A percentile compares a stretch with the other conserved stretches of the same genome.
These are phyloP conservation scores for Colletotrichum neosansevieriae DNA, from an alignment of 2,329 filamentous ascomycete genomes.

Conservation along the genomic window DNA sequence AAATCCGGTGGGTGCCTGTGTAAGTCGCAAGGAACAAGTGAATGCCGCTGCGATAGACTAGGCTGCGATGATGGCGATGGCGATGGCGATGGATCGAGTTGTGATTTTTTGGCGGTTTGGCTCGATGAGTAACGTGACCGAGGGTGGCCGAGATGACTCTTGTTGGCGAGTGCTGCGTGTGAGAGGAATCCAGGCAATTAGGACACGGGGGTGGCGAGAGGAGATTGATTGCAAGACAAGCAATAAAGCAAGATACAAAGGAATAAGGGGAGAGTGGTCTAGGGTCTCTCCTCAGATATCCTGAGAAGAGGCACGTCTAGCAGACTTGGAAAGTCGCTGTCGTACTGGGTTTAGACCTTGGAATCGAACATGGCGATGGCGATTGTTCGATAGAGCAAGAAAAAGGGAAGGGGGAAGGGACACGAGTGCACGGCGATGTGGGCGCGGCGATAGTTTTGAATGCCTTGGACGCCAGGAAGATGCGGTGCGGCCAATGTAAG, in stretches of 20 bases:
- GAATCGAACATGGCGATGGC: conserved; percentile 66
- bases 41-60: conserved; percentile 59
- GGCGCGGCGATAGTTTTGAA: conserved; percentile 52
- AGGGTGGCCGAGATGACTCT: conserved; percentile 36
- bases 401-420: conserved; percentile 52
- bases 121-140: conserved; percentile 39
- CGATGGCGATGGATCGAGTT: conserved; percentile 13
- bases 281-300: conserved; percentile 46
- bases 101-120: conserved; percentile 17
- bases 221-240: conserved; percentile 38
- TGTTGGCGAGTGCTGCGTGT: conserved; percentile 39
- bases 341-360: conserved; percentile 60
- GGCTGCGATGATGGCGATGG: conserved; percentile 41
- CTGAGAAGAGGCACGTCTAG: conserved; percentile 48
- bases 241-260: conserved; percentile 42
- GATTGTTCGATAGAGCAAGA: conserved; percentile 59
- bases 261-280: conserved; percentile 50
- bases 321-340: conserved; percentile 69
- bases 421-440: conserved; percentile 45
- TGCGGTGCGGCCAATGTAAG: neutral
- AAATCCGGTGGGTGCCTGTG: conserved; percentile 28
- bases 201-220: conserved; percentile 39
- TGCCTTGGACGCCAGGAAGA: conserved; percentile 34
- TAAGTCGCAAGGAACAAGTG: conserved; percentile 62
- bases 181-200: conserved; percentile 39